These are phyloP conservation scores for Arthrocladium fulminans DNA, from an alignment of 2,329 filamentous ascomycete genomes.

Conservation along the genomic window DNA sequence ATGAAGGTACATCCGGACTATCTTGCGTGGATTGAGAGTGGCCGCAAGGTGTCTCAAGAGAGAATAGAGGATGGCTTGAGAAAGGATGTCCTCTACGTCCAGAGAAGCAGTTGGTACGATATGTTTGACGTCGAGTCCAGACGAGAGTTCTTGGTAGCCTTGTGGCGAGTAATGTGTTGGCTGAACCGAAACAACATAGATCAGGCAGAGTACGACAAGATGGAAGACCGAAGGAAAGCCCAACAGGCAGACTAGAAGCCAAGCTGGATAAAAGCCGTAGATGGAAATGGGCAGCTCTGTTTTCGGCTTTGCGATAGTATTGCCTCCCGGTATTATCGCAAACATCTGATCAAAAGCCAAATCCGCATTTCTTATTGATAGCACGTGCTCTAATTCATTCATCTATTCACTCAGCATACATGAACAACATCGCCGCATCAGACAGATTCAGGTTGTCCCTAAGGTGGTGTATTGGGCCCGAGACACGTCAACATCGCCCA, in stretches of 20 bases:
- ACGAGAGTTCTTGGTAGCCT: slow-evolving; percentile 45
- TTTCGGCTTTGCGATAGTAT: no score
- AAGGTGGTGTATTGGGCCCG: slow-evolving; percentile 23
- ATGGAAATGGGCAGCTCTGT: not conserved
- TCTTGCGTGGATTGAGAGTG: slow-evolving; percentile 45
- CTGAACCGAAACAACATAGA: slow-evolving; percentile 33
- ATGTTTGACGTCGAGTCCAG: slow-evolving; percentile 47
- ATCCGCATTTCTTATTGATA: not conserved
- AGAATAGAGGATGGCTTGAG: not conserved
- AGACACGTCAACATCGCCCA: slow-evolving; percentile 25
- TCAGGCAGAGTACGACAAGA: slow-evolving; percentile 17
- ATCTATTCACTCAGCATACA: no score
- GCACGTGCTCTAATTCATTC: no score
- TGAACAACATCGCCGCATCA: slow-evolving; percentile 22
- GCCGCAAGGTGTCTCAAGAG: slow-evolving; percentile 24
- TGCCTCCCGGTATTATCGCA: no score
- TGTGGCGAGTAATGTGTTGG: slow-evolving; percentile 52
- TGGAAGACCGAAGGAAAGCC: slow-evolving; percentile 9
- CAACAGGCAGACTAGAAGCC: not conserved
- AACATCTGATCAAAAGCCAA: not conserved
- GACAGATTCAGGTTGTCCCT: slow-evolving; percentile 22
- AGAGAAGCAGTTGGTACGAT: slow-evolving; percentile 52
- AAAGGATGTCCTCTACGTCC: slow-evolving; percentile 37
- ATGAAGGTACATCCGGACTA: slow-evolving; percentile 50
- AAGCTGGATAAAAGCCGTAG: not conserved